Conservation (phyloP, 2,329 filamentous ascomycete species). For the Aspergillus alliaceus region DNA sequence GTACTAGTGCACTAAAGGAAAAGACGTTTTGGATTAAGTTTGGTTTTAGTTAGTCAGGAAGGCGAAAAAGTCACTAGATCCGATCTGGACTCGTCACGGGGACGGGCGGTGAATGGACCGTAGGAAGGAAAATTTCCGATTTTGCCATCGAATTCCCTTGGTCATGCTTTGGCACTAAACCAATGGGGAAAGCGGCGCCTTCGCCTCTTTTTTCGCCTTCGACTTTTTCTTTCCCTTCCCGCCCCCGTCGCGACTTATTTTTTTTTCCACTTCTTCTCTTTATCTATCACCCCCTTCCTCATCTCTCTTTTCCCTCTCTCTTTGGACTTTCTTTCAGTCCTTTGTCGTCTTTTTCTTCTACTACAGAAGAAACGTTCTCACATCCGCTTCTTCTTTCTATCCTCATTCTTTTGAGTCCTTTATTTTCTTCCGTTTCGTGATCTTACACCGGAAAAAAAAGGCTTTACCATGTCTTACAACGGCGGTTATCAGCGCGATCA, state of each 20-base stretch:
- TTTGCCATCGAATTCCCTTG: constrained; percentile 5
- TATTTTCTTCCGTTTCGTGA: background rate
- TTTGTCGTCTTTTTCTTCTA: constrained; percentile 3
- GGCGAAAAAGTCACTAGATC: background rate
- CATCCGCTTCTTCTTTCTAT: background rate
- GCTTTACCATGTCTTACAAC: constrained; percentile 72
- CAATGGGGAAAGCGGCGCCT: constrained; percentile 27
- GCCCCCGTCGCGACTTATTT: constrained; percentile 18
- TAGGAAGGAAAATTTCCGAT: background rate
- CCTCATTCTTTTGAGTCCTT: constrained; percentile 5
- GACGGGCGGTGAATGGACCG: background rate
- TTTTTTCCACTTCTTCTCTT: constrained; percentile 27
- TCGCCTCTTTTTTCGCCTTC: constrained; percentile 22
- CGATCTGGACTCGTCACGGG: background rate
- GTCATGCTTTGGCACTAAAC: constrained; percentile 22
- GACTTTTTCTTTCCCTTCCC: constrained; percentile 17
- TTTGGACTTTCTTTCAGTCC: constrained; percentile 7
- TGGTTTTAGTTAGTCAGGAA: no score
- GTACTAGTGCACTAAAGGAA: background rate
- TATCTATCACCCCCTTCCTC: constrained; percentile 14
- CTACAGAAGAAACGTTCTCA: background rate
- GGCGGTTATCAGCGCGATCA: constrained; percentile 49
- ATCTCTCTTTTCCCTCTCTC: constrained; percentile 23
- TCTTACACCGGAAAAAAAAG: constrained; percentile 12
- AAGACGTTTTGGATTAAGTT: background rate